phyloP scores from a whole-genome alignment of 2,329 filamentous ascomycete genomes.

The Ophiognomonia clavigignenti-juglandacearum region DNA sequence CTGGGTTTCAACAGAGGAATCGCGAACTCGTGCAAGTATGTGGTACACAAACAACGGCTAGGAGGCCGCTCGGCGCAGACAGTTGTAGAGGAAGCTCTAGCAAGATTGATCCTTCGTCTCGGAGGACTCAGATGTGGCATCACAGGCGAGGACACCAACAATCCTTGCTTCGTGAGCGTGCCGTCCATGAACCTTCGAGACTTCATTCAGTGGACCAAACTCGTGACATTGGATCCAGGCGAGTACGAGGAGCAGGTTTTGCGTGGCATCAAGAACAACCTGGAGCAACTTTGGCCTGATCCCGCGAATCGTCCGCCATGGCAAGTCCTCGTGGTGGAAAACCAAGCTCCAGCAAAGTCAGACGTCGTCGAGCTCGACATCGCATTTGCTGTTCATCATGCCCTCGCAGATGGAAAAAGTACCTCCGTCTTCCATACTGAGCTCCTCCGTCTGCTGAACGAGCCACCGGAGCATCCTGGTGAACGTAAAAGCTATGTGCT shows the following conservation, averaged over 20 bases:
- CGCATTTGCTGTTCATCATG: slow-evolving; percentile 47
- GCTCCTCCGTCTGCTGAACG: slow-evolving; percentile 38
- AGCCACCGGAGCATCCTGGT: neutral
- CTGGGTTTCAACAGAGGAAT: slow-evolving; percentile 45
- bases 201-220: slow-evolving; percentile 33
- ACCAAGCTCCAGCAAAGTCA: slow-evolving; percentile 10
- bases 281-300: slow-evolving; percentile 37
- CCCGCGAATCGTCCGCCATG: slow-evolving; percentile 39
- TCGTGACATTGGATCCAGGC: slow-evolving; percentile 10
- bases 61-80: slow-evolving; percentile 14
- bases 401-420: slow-evolving; percentile 46
- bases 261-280: slow-evolving; percentile 31
- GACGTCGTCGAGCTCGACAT: slow-evolving; percentile 31
- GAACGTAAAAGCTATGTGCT: slow-evolving; percentile 24
- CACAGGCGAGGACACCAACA: slow-evolving; percentile 35
- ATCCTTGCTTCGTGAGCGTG: slow-evolving; percentile 39
- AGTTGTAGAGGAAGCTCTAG: slow-evolving; percentile 33
- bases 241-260: slow-evolving; percentile 25
- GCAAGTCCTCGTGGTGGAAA: slow-evolving; percentile 36
- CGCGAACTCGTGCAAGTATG: slow-evolving; percentile 40
- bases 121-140: slow-evolving; percentile 46
- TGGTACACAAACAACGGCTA: slow-evolving; percentile 15
- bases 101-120: slow-evolving; percentile 35
- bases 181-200: slow-evolving; percentile 36
- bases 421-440: slow-evolving; percentile 43